Evolutionary conservation across 2,329 filamentous ascomycete species (phyloP), one percentile per base, ranked within the genome.

Genomic region (Neonectria neomacrospora): DNA sequence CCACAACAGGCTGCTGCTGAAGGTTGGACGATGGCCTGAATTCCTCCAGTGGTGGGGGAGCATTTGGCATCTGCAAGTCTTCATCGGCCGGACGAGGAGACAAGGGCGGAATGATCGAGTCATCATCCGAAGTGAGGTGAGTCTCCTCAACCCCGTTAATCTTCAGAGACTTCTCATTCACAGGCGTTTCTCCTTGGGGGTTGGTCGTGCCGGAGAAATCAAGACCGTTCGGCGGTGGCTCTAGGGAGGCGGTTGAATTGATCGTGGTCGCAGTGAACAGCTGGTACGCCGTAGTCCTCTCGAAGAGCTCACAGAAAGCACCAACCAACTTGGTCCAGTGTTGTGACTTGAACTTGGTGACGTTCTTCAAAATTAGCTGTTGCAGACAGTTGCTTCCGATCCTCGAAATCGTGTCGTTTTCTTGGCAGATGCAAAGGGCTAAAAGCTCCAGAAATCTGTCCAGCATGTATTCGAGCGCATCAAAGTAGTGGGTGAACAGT

Each of bases 361-460:
- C 96, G 71, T 99, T 99, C 76, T 98, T 95, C 45, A 99, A 79
- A 63, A 99, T 97, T 47, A 99, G 82, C 76, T 98, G 95, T 77
- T 99, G 96, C 56, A 99, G 81, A 76, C 96, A 99, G 76, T 99
- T 99, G 82, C 95, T 98, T 55, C 96, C 96, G 72, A 99, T 99
- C 23, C 96, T 88, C 3, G 96, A 96, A 68, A 99, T 95, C 0
- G 96, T 99, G 74, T 99, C 96, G 73, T 99, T 99, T 76, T 99
- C 96, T 78, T 99, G 96, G 76, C 95, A 98, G 67, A 99, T 99
- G 76, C 96, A 99, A 11, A 99, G 86, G 3, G 93, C 94, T 11
- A 99, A 83, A 20, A 99, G 87, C 77, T 98, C 95, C 39, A 99
- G 81, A 78, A 99, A 98, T n/a, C 96, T 87, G 78, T 97, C 94